Percentiles rank a stretch among this genome's conserved stretches.
Conservation (phyloP, 2,329 filamentous ascomycete species). For the Penicillium aurantiogriseum region DNA sequence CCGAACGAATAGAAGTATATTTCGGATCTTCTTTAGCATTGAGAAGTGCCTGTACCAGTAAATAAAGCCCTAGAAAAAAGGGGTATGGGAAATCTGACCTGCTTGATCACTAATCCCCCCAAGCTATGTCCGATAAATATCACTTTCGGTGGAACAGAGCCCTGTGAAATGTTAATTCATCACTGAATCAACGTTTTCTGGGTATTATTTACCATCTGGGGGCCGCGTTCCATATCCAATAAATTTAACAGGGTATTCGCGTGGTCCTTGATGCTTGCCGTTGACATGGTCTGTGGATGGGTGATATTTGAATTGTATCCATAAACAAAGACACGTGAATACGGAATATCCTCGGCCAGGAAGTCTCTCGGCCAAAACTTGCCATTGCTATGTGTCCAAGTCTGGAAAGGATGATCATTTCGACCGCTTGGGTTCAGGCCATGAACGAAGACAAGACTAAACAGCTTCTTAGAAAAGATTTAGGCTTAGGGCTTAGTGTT, state of each 20-base stretch:
- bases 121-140: slow-evolving; percentile 35
- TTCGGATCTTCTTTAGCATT: slow-evolving; percentile 38
- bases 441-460: slow-evolving; percentile 34
- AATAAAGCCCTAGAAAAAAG: not conserved
- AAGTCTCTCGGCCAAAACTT: slow-evolving; percentile 24
- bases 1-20: slow-evolving; percentile 33
- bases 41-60: slow-evolving; percentile 27
- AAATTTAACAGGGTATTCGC: slow-evolving; percentile 36
- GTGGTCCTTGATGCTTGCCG: slow-evolving; percentile 36
- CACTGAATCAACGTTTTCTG: too few relatives aligned
- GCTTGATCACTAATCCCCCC: slow-evolving; percentile 35
- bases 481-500: not conserved
- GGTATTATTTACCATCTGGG: slow-evolving; percentile 20
- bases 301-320: slow-evolving; percentile 36
- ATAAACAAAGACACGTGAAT: slow-evolving; percentile 33
- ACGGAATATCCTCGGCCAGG: slow-evolving; percentile 27
- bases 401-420: slow-evolving; percentile 33
- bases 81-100: slow-evolving; percentile 17
- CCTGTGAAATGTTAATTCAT: not conserved
- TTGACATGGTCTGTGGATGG: slow-evolving; percentile 34
- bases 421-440: slow-evolving; percentile 33
- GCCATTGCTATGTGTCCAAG: slow-evolving; percentile 32
- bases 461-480: not conserved
- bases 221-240: slow-evolving; percentile 31
- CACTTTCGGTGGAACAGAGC: slow-evolving; percentile 27